Evolutionary conservation across 768 basidiomycete genomes (phyloP).

Genomic region (Boletus sp.): DNA sequence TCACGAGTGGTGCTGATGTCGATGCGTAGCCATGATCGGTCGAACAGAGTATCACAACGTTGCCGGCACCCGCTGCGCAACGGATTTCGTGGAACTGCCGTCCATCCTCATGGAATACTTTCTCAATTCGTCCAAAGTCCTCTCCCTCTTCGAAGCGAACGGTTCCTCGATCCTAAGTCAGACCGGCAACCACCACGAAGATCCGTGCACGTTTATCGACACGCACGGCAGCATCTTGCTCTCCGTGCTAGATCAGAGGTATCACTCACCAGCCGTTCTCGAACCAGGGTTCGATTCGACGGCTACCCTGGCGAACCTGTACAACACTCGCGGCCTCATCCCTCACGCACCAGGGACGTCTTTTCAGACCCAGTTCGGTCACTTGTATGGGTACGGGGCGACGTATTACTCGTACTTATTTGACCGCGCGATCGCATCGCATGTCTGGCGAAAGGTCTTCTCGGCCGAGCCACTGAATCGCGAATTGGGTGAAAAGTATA

Average conservation of each 20-base stretch:
- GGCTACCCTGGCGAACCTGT: slow-evolving; percentile 53
- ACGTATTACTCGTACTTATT: slow-evolving; percentile 98
- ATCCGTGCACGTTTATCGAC: slow-evolving; percentile 82
- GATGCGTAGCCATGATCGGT: slow-evolving; percentile 86
- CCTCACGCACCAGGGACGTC: slow-evolving; percentile 83
- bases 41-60: slow-evolving; percentile 97
- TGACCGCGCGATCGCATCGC: slow-evolving; percentile 91
- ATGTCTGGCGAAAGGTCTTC: slow-evolving; percentile 85
- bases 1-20: slow-evolving; percentile 4
- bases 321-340: slow-evolving; percentile 71
- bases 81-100: slow-evolving; percentile 96
- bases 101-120: slow-evolving; percentile 99
- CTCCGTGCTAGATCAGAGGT: slow-evolving; percentile 83
- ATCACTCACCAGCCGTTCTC: slow-evolving; percentile 71
- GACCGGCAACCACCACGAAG: slow-evolving; percentile 64
- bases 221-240: slow-evolving; percentile 90
- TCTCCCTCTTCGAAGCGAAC: slow-evolving; percentile 72
- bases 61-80: slow-evolving; percentile 94
- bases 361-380: slow-evolving; percentile 95
- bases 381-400: slow-evolving; percentile 94
- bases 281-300: slow-evolving; percentile 73
- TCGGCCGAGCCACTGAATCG: slow-evolving; percentile 63
- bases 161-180: slow-evolving; percentile 45
- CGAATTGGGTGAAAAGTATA: slow-evolving; percentile 78
- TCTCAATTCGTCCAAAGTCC: slow-evolving; percentile 77